These are phyloP conservation scores for Plasmodium knowlesi DNA, from an alignment of 169 alveolate species.

Conservation along the genomic window DNA sequence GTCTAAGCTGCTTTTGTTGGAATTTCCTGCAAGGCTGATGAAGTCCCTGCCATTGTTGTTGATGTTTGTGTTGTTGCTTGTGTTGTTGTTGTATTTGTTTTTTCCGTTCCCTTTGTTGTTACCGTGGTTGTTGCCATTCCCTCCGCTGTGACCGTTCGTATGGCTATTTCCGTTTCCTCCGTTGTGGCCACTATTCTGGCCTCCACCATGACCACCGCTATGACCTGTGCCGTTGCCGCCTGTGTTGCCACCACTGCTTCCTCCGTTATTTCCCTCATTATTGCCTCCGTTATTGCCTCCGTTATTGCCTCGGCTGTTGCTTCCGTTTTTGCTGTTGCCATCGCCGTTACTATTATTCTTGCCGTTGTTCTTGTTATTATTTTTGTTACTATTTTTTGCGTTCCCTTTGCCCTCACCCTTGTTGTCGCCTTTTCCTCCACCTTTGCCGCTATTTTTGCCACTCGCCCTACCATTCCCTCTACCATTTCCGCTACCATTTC, in stretches of 20 bases:
- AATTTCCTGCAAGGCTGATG: neutral
- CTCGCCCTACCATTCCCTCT: neutral
- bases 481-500: neutral
- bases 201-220: neutral
- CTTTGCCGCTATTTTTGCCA: neutral
- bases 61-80: neutral
- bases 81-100: neutral
- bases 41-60: conserved; percentile 4
- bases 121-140: neutral
- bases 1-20: conserved; percentile 5
- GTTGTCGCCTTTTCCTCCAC: neutral
- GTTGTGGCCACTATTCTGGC: neutral
- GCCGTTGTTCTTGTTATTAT: conserved; percentile 9
- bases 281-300: neutral
- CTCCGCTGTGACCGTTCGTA: too few species aligned
- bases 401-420: neutral
- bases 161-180: neutral
- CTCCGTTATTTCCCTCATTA: neutral
- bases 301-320: neutral
- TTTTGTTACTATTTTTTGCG: neutral
- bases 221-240: neutral
- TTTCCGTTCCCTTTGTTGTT: neutral
- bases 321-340: neutral
- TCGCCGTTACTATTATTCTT: neutral
- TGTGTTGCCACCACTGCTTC: neutral